A percentile compares a stretch with the other conserved stretches of the same genome.
These are phyloP conservation scores for Komagataella mondaviorum DNA, from an alignment of 805 yeast species.

Conservation along the genomic window DNA sequence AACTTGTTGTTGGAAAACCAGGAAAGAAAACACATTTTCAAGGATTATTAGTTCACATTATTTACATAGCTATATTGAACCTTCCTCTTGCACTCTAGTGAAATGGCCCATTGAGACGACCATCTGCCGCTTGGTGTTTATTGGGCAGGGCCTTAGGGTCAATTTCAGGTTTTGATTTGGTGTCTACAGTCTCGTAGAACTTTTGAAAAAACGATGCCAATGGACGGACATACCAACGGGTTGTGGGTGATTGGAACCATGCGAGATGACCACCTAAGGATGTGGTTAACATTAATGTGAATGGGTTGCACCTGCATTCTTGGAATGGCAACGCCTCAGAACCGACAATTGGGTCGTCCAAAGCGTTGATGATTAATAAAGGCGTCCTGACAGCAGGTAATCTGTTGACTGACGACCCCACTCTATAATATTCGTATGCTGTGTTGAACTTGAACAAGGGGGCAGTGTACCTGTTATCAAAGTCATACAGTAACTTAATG, in stretches of 20 bases:
- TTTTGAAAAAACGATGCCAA: slow-evolving; percentile 22
- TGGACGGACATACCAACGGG: slow-evolving; percentile 55
- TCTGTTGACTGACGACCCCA: slow-evolving; percentile 43
- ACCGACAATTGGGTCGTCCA: slow-evolving; percentile 68
- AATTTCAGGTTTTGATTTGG: neutral
- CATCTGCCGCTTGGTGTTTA: neutral
- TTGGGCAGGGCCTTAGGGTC: neutral
- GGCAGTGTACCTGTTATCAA: slow-evolving; percentile 56
- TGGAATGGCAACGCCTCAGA: slow-evolving; percentile 32
- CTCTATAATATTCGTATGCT: slow-evolving; percentile 51
- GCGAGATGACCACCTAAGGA: slow-evolving; percentile 74
- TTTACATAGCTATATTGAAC: neutral
- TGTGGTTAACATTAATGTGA: slow-evolving; percentile 41
- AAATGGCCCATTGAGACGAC: neutral
- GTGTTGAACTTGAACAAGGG: slow-evolving; percentile 51
- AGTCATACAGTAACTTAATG: slow-evolving; percentile 27
- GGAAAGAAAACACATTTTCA: slow-evolving; percentile 3
- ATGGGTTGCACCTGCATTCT: slow-evolving; percentile 45
- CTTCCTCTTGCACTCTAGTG: neutral
- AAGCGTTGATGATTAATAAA: slow-evolving; percentile 42
- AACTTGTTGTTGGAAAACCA: slow-evolving; percentile 15
- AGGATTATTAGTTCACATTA: neutral
- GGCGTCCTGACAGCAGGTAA: slow-evolving; percentile 47
- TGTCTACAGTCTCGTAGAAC: slow-evolving; percentile 8
- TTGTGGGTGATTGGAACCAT: slow-evolving; percentile 50